A percentile compares a stretch with the other conserved stretches of the same genome.
Evolutionary conservation across 164 flowering plant genomes (phyloP).

Genomic region (Magnolia officinalis): DNA sequence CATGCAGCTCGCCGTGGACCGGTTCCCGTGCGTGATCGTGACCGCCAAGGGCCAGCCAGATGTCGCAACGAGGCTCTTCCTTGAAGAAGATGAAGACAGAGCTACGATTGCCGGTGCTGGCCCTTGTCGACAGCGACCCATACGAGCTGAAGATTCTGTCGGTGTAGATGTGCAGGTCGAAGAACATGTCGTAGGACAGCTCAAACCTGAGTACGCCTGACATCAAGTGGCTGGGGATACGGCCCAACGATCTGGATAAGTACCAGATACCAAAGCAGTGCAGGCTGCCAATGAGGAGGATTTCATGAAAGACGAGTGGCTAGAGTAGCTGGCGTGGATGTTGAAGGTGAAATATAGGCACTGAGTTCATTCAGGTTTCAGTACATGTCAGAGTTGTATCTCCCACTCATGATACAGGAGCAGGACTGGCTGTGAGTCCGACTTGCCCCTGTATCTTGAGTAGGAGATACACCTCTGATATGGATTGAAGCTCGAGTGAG

Average conservation of each 20-base stretch:
- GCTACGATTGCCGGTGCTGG: slow-evolving; percentile 82
- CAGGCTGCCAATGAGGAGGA: slow-evolving; percentile 97
- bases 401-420: slow-evolving; percentile 91
- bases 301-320: slow-evolving; percentile 98
- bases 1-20: slow-evolving; percentile 84
- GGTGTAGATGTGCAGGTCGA: slow-evolving; percentile 95
- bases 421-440: slow-evolving; percentile 74
- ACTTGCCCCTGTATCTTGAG: slow-evolving; percentile 52
- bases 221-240: slow-evolving; percentile 91
- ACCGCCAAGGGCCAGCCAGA: slow-evolving; percentile 98
- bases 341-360: slow-evolving; percentile 97
- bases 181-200: slow-evolving; percentile 98
- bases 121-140: slow-evolving; percentile 94
- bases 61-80: slow-evolving; percentile 88
- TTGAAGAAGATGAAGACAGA: slow-evolving; percentile 88
- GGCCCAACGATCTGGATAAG: slow-evolving; percentile 97
- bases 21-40: slow-evolving; percentile 90
- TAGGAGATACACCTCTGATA: slow-evolving; percentile 89
- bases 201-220: slow-evolving; percentile 91
- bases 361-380: slow-evolving; percentile 93
- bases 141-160: slow-evolving; percentile 92
- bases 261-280: slow-evolving; percentile 93
- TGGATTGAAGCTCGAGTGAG: slow-evolving; percentile 78
- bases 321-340: slow-evolving; percentile 81
- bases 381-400: slow-evolving; percentile 86